These are phyloP conservation scores for Fusarium brachygibbosum DNA, from an alignment of 2,329 filamentous ascomycete species.

Conservation along the genomic window DNA sequence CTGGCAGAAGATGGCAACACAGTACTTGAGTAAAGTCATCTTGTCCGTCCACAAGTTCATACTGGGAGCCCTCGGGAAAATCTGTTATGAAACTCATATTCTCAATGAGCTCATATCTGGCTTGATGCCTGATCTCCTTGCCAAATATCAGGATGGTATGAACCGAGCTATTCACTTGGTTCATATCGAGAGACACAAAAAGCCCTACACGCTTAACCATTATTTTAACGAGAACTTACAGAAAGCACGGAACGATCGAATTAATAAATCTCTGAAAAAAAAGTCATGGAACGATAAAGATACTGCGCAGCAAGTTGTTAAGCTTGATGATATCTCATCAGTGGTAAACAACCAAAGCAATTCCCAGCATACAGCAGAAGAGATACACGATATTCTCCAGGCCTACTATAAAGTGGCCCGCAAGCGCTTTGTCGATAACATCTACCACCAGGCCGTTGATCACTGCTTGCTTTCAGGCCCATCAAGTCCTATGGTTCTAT, in stretches of 20 bases:
- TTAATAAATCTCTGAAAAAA: neutral
- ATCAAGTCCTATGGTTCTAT: neutral
- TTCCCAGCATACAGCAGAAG: neutral
- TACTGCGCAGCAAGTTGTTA: neutral
- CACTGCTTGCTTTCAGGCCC: constrained; percentile 4
- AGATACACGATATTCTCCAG: constrained; percentile 3
- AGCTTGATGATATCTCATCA: neutral
- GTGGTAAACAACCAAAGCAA: neutral
- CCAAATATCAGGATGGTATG: neutral
- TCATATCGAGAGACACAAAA: neutral
- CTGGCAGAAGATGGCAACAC: neutral
- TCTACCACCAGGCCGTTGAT: constrained; percentile 1
- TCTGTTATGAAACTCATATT: neutral
- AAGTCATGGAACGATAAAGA: neutral
- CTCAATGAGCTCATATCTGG: neutral
- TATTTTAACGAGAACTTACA: constrained; percentile 1
- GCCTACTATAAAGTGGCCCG: constrained; percentile 6
- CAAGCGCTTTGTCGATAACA: neutral
- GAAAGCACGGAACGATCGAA: neutral
- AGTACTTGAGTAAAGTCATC: neutral
- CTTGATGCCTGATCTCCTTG: neutral
- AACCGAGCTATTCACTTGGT: neutral
- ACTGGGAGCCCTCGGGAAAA: neutral
- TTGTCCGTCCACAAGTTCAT: neutral
- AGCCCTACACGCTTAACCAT: constrained; percentile 5